Percentiles rank a stretch among this genome's conserved stretches.
Conservation (phyloP, 129 eudicot genomes). For the Artemisia tridentata region DNA sequence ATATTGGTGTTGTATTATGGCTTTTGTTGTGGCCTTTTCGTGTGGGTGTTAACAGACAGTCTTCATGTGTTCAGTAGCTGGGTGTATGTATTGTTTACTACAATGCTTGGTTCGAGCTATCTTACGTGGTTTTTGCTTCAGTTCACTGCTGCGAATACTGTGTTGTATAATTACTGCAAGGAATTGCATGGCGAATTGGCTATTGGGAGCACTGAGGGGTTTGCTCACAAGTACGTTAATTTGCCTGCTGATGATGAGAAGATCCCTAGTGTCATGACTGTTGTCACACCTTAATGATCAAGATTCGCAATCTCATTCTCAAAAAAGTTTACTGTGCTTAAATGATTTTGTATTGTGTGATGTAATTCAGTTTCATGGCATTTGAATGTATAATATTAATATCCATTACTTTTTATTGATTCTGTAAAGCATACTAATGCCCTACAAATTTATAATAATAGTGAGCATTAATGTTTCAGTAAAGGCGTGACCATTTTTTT, state of each 20-base stretch:
- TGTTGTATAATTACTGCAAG: constrained; percentile 79
- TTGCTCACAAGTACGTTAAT: constrained; percentile 60
- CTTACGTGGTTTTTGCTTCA: background rate
- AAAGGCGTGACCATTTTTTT: no score
- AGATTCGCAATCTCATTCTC: no score
- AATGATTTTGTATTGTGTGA: no score
- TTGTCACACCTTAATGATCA: constrained; percentile 29
- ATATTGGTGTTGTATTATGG: background rate
- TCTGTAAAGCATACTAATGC: no score
- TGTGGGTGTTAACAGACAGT: background rate
- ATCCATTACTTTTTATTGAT: no score
- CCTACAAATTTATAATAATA: no score
- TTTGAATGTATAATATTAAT: no score
- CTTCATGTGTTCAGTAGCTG: background rate
- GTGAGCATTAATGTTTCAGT: no score
- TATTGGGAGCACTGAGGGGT: constrained; percentile 69
- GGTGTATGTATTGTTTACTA: background rate
- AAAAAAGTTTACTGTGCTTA: no score
- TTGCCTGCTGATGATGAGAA: constrained; percentile 71
- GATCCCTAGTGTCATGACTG: constrained; percentile 62
- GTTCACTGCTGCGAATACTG: constrained; percentile 41
- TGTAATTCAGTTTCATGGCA: no score
- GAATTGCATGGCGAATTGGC: constrained; percentile 81
- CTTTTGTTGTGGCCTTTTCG: background rate
- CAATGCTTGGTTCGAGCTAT: background rate